phyloP scores from a whole-genome alignment of 768 basidiomycete species.

The Suillus subluteus region DNA sequence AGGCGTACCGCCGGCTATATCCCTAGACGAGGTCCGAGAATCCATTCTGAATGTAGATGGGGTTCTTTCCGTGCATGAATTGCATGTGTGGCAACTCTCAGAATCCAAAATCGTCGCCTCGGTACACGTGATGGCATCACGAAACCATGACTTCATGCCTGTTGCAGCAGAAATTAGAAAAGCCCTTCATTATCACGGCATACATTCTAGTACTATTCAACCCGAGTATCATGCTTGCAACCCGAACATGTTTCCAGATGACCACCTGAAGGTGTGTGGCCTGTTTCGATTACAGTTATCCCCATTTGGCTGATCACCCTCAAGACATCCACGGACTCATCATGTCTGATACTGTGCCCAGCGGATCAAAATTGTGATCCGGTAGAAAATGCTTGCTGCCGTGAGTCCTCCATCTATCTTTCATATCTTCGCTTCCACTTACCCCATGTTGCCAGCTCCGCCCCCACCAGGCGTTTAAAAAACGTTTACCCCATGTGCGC shows the following conservation, averaged over 20 bases:
- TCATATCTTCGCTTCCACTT: constrained; percentile 8
- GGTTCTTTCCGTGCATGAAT: constrained; percentile 83
- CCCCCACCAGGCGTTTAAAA: constrained; percentile 47
- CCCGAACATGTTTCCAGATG: constrained; percentile 43
- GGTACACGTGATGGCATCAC: constrained; percentile 88
- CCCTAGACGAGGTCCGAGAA: constrained; percentile 84
- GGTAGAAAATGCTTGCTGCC: constrained; percentile 76
- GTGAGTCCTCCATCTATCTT: constrained; percentile 48
- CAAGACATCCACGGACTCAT: constrained; percentile 55
- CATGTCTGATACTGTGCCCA: constrained; percentile 76
- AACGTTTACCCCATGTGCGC: constrained; percentile 33
- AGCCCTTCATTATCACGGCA: constrained; percentile 86
- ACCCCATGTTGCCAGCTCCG: constrained; percentile 43
- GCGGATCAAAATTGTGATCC: constrained; percentile 69
- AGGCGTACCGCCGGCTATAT: constrained; percentile 88
- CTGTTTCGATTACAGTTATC: background rate
- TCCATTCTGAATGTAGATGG: constrained; percentile 84
- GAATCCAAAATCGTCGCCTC: constrained; percentile 95
- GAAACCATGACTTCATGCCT: constrained; percentile 88
- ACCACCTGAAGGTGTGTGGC: constrained; percentile 49
- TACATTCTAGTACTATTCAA: constrained; percentile 94
- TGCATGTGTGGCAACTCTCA: constrained; percentile 97
- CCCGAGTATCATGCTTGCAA: constrained; percentile 70
- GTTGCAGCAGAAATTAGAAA: constrained; percentile 84
- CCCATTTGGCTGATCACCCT: constrained; percentile 12